A percentile compares a stretch with the other conserved stretches of the same genome.
phyloP scores from a whole-genome alignment of 768 basidiomycete species.

The Psilocybe cubensis region DNA sequence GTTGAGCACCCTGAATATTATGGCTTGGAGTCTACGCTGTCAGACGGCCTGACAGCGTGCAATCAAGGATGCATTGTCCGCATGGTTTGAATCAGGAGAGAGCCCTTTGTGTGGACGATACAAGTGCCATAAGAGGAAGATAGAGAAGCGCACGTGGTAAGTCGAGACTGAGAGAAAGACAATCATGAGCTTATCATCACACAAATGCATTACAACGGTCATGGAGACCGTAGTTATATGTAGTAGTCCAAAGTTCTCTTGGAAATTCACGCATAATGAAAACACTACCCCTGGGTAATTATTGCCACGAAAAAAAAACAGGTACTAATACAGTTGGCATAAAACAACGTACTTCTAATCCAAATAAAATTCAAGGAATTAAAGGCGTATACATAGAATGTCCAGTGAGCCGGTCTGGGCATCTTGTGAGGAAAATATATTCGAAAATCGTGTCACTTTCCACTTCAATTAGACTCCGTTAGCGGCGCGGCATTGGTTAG shows the following conservation, averaged over 20 bases:
- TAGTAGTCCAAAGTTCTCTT: not conserved
- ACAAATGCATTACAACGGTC: not conserved
- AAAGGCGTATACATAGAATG: not conserved
- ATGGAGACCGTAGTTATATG: not conserved
- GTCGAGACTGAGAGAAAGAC: not conserved
- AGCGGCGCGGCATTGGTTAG: slow-evolving; percentile 33
- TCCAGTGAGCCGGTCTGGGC: slow-evolving; percentile 18
- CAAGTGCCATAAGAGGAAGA: not conserved
- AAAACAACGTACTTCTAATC: slow-evolving; percentile 19
- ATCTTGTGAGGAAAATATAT: slow-evolving; percentile 10
- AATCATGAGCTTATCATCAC: not conserved
- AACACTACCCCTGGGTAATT: slow-evolving; percentile 23
- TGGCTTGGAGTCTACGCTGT: not conserved
- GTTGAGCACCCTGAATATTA: not conserved
- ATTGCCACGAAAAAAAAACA: slow-evolving; percentile 22
- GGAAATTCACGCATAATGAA: slow-evolving; percentile 7
- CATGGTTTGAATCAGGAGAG: not conserved
- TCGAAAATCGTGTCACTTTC: slow-evolving; percentile 5
- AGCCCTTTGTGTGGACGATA: not conserved
- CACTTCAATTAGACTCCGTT: slow-evolving; percentile 11
- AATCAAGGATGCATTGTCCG: not conserved
- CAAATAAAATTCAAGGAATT: slow-evolving; percentile 6
- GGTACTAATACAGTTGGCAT: slow-evolving; percentile 21
- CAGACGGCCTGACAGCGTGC: slow-evolving; percentile 2
- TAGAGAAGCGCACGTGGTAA: not conserved